Evolutionary conservation across 768 basidiomycete species (phyloP).

Genomic region (Agaricus bisporus): DNA sequence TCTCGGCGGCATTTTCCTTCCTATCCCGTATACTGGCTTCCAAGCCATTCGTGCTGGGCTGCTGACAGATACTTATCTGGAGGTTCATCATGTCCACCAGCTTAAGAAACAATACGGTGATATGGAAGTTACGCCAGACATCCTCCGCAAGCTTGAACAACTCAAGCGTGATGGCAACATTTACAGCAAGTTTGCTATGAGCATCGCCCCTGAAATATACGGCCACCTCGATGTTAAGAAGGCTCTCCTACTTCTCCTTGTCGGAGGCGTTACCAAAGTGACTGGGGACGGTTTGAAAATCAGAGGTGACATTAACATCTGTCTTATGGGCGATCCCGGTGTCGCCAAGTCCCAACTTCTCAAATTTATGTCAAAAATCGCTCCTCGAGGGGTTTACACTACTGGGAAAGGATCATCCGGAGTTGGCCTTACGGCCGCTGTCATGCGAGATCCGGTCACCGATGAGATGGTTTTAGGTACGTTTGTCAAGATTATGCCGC

Average conservation of each 20-base stretch:
- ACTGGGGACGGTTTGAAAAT: conserved; percentile 99
- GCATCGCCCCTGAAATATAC: conserved; percentile 98
- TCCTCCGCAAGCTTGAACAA: conserved; percentile 60
- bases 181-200: conserved; percentile 83
- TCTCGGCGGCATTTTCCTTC: conserved; percentile 94
- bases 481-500: conserved; percentile 20
- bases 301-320: conserved; percentile 94
- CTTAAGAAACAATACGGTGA: conserved; percentile 96
- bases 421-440: conserved; percentile 96
- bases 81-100: conserved; percentile 85
- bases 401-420: conserved; percentile 98
- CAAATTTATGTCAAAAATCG: conserved; percentile 98
- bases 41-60: conserved; percentile 96
- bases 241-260: conserved; percentile 83
- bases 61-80: conserved; percentile 95
- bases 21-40: conserved; percentile 95
- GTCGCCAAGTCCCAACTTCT: conserved; percentile 96
- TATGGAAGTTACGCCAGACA: conserved; percentile 88
- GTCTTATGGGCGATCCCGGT: conserved; percentile 99
- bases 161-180: conserved; percentile 72
- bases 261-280: conserved; percentile 93
- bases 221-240: conserved; percentile 98
- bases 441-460: conserved; percentile 98
- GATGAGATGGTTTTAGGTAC: conserved; percentile 98
- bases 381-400: conserved; percentile 95